A percentile compares a stretch with the other conserved stretches of the same genome.
Evolutionary conservation across 345 rosid genomes (phyloP).

Genomic region (Eucalyptus erythrocorys): DNA sequence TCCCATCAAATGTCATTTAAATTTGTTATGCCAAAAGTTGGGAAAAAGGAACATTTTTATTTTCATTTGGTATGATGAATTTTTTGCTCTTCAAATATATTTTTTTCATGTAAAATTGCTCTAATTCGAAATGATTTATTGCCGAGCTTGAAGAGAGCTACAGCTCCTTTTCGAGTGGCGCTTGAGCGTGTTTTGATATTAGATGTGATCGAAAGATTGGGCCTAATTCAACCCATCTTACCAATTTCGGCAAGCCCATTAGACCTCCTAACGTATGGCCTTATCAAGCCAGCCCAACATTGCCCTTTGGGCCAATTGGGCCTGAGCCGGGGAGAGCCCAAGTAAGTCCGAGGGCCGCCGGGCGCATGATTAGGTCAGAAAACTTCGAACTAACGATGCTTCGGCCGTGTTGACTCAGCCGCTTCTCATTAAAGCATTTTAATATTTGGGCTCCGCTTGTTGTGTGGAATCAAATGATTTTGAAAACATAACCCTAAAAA

Average conservation of each 20-base stretch:
- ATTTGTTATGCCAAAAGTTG: background rate
- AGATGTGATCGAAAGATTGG: background rate
- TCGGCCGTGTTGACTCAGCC: background rate
- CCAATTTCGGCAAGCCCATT: background rate
- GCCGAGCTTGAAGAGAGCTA: background rate
- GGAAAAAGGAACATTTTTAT: background rate
- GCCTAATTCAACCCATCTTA: background rate
- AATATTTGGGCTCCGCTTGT: no score
- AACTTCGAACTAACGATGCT: background rate
- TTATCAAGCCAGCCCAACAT: background rate
- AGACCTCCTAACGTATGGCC: background rate
- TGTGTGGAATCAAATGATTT: rapidly evolving
- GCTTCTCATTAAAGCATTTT: background rate
- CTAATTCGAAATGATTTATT: background rate
- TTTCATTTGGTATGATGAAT: no score
- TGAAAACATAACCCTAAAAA: no score
- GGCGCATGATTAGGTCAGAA: background rate
- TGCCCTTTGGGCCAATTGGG: background rate
- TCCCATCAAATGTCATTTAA: background rate
- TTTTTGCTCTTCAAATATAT: background rate
- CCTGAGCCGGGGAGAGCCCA: background rate
- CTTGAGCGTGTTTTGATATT: background rate
- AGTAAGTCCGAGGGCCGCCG: background rate
- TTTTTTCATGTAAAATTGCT: background rate
- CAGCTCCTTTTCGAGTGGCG: background rate